Evolutionary conservation across 2,329 filamentous ascomycete genomes (phyloP).

Genomic region (Fusarium sp.): DNA sequence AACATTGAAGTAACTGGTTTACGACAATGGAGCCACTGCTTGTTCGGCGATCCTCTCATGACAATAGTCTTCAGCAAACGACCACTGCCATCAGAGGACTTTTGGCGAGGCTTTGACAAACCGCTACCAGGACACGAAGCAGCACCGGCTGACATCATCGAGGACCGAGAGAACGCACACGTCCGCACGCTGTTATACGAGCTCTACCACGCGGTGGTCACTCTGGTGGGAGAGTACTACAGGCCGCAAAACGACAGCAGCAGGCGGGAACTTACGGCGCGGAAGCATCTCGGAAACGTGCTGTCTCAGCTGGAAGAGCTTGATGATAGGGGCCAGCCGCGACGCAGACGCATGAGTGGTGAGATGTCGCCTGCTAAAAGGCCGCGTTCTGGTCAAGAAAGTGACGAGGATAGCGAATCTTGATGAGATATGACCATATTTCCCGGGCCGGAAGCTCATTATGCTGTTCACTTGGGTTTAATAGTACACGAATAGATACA

Average conservation of each 20-base stretch:
- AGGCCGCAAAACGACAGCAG: conserved; percentile 63
- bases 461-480: background rate
- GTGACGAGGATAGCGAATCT: conserved; percentile 32
- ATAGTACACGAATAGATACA: conserved; percentile 18
- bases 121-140: conserved; percentile 27
- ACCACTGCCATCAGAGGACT: conserved; percentile 58
- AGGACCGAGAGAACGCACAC: conserved; percentile 59
- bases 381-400: conserved; percentile 50
- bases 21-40: conserved; percentile 69
- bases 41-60: conserved; percentile 72
- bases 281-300: conserved; percentile 63
- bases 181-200: conserved; percentile 68
- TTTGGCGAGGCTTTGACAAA: conserved; percentile 62
- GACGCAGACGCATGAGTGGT: conserved; percentile 54
- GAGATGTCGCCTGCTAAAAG: conserved; percentile 62
- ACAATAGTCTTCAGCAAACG: conserved; percentile 62
- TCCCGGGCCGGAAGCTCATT: background rate
- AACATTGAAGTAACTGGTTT: conserved; percentile 62
- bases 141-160: conserved; percentile 51
- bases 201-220: conserved; percentile 67
- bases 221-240: conserved; percentile 69
- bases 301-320: conserved; percentile 61
- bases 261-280: conserved; percentile 64
- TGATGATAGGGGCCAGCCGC: conserved; percentile 49
- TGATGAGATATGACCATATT: conserved; percentile 5